Evolutionary conservation across 2,329 filamentous ascomycete genomes (phyloP).

Genomic region (Corynespora cassiicola): DNA sequence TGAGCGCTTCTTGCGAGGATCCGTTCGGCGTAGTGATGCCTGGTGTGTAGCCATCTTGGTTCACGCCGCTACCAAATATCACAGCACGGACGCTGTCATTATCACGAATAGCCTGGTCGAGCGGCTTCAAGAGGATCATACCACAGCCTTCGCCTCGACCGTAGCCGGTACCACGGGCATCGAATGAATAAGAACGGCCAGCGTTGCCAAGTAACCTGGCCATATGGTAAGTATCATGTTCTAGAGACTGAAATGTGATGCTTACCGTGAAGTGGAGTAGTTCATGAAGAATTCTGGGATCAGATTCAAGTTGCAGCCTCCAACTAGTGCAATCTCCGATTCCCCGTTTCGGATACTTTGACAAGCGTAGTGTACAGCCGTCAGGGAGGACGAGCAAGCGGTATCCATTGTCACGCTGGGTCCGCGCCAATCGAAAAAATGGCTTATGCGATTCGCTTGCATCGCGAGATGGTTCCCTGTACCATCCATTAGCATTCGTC

Average conservation of each 20-base stretch:
- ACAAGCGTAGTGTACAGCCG: conserved; percentile 35
- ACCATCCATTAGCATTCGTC: conserved; percentile 9
- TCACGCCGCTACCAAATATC: conserved; percentile 50
- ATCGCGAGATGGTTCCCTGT: conserved; percentile 26
- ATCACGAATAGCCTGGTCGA: conserved; percentile 63
- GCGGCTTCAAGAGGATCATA: conserved; percentile 64
- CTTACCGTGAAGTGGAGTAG: conserved; percentile 25
- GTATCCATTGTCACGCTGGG: conserved; percentile 40
- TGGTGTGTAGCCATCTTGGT: conserved; percentile 62
- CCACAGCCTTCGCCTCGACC: conserved; percentile 69
- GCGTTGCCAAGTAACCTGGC: conserved; percentile 28
- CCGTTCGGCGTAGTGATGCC: conserved; percentile 65
- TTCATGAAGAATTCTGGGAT: conserved; percentile 32
- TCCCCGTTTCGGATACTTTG: conserved; percentile 32
- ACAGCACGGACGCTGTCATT: conserved; percentile 59
- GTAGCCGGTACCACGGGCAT: conserved; percentile 65
- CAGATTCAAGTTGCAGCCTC: conserved; percentile 27
- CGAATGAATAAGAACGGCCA: conserved; percentile 47
- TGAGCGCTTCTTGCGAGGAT: conserved; percentile 52
- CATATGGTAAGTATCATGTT: conserved; percentile 11
- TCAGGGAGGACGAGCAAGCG: conserved; percentile 37
- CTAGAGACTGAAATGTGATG: neutral
- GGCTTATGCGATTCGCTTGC: conserved; percentile 36
- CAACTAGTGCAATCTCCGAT: conserved; percentile 32
- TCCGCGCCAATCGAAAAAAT: conserved; percentile 38